Percentiles rank a stretch among this genome's conserved stretches.
These are phyloP conservation scores for Naganishia onofrii DNA, from an alignment of 768 basidiomycete genomes.

Conservation along the genomic window DNA sequence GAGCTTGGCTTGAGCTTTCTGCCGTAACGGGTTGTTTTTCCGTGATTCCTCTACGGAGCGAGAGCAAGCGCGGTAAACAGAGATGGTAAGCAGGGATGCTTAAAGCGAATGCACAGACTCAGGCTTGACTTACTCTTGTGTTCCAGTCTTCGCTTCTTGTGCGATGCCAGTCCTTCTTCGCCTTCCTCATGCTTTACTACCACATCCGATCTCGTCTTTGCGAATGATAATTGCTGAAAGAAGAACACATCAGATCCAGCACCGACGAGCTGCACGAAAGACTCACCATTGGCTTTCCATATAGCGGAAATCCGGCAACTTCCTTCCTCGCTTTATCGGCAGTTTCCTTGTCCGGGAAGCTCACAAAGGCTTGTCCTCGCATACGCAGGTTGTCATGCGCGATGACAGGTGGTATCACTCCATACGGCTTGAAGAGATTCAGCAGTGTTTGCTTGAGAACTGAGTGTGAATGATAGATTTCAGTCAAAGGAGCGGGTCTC, in stretches of 20 bases:
- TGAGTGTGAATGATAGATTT: constrained; percentile 41
- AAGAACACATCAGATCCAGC: neutral
- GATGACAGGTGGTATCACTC: constrained; percentile 89
- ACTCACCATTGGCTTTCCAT: constrained; percentile 91
- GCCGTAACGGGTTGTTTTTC: constrained; percentile 83
- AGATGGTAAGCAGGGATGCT: neutral
- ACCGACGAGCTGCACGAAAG: neutral
- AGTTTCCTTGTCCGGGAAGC: constrained; percentile 75
- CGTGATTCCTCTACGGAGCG: constrained; percentile 65
- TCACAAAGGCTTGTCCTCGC: constrained; percentile 98
- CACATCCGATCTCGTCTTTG: constrained; percentile 80
- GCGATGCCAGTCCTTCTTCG: constrained; percentile 64
- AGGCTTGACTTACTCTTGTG: constrained; percentile 69
- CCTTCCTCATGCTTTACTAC: constrained; percentile 74
- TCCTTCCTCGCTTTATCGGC: constrained; percentile 88
- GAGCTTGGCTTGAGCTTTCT: constrained; percentile 76
- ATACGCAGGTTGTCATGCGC: constrained; percentile 92
- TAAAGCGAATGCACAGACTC: neutral
- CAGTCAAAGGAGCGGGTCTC: neutral
- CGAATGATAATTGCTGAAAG: constrained; percentile 87
- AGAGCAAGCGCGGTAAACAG: constrained; percentile 11
- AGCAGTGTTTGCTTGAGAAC: constrained; percentile 84
- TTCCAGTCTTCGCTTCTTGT: constrained; percentile 70
- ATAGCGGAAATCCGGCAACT: constrained; percentile 87
- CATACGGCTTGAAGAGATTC: constrained; percentile 88